Evolutionary conservation across 2,329 filamentous ascomycete species (phyloP).

Genomic region (Exophiala aquamarina): DNA sequence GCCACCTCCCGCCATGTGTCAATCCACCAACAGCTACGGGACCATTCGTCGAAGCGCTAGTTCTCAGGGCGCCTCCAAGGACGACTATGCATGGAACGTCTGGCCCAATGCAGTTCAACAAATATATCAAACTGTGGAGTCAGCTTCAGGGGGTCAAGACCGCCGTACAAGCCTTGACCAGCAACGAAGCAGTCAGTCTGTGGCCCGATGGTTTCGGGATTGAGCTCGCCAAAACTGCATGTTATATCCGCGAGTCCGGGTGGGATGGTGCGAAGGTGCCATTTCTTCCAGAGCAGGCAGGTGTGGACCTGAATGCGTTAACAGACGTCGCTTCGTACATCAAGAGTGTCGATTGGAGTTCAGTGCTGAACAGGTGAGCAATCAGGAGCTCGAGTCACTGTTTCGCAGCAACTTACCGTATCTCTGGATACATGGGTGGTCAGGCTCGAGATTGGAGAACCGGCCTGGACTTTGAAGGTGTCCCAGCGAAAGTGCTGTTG

Average conservation of each 20-base stretch:
- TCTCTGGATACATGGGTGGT: too few relatives aligned
- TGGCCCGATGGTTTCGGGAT: constrained; percentile 29
- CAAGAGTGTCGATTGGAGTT: constrained; percentile 7
- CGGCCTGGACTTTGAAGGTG: too few relatives aligned
- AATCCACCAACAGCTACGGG: constrained; percentile 32
- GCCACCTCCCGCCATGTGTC: constrained; percentile 28
- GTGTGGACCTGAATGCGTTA: constrained; percentile 1
- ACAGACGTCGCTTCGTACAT: constrained; percentile 9
- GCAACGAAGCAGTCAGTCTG: constrained; percentile 28
- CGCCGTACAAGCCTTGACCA: constrained; percentile 1
- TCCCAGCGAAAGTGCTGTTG: too few relatives aligned
- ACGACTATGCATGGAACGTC: constrained; percentile 22
- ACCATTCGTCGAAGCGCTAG: constrained; percentile 30
- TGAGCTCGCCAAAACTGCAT: constrained; percentile 36
- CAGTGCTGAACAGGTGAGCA: neutral
- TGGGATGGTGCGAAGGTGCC: constrained; percentile 37
- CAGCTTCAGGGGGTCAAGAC: constrained; percentile 7
- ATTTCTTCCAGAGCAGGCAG: constrained; percentile 31
- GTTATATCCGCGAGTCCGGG: constrained; percentile 37
- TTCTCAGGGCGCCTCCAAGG: constrained; percentile 23
- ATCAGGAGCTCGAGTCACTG: too few relatives aligned
- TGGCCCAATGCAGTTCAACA: constrained; percentile 8
- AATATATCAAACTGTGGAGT: constrained; percentile 22
- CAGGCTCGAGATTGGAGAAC: too few relatives aligned
- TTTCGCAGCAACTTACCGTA: too few relatives aligned